These are phyloP conservation scores for Rhododendron henanense DNA, from an alignment of 148 eudicot genomes.

Conservation along the genomic window DNA sequence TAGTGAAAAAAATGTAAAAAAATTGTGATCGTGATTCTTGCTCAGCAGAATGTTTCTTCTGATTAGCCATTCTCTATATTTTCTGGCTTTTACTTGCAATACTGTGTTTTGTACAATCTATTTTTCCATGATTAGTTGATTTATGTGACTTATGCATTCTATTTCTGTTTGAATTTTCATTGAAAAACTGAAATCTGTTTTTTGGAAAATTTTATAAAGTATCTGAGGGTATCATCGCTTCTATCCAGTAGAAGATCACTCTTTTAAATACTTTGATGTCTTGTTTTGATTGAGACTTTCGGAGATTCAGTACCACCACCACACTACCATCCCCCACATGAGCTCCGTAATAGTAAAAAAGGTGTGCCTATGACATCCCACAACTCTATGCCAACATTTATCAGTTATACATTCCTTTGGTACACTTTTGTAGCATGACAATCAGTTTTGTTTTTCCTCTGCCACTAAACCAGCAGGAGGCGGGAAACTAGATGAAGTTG, in stretches of 20 bases:
- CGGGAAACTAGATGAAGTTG: neutral
- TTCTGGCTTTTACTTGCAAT: neutral
- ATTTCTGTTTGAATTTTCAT: neutral
- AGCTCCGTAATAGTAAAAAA: neutral
- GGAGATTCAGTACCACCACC: neutral
- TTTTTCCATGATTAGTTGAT: neutral
- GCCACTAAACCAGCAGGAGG: neutral
- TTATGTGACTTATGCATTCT: neutral
- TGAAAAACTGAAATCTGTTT: too few relatives aligned
- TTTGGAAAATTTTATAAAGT: neutral
- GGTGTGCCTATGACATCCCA: neutral
- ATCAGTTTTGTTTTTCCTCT: neutral
- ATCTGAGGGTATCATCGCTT: neutral
- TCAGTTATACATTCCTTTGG: neutral
- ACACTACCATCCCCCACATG: neutral
- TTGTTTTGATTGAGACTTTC: neutral
- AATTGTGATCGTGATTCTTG: neutral
- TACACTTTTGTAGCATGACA: neutral
- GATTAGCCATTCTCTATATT: neutral
- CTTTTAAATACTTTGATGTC: too few relatives aligned
- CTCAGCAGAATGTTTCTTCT: neutral
- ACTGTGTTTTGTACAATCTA: neutral
- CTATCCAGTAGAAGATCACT: neutral
- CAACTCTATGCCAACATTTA: neutral
- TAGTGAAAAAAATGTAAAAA: neutral